Evolutionary conservation across 129 eudicot species (phyloP).

Genomic region (Pulicaria dysenterica): DNA sequence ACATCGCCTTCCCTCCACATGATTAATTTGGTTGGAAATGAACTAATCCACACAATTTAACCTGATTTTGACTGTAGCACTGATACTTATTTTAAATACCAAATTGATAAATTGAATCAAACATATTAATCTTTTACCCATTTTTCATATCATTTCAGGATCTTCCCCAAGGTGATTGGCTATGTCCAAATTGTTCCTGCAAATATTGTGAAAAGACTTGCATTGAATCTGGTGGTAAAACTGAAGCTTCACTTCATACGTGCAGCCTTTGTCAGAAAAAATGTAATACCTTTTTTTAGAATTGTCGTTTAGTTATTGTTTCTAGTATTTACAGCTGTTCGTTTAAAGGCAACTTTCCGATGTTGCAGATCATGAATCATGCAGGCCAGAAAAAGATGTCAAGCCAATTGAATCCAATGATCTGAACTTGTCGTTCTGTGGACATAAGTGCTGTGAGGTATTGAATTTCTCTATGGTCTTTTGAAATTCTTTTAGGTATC

Average conservation of each 20-base stretch:
- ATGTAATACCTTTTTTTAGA: constrained; percentile 42
- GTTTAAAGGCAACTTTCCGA: constrained; percentile 26
- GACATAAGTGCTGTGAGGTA: constrained; percentile 69
- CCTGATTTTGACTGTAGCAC: background rate
- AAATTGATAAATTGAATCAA: background rate
- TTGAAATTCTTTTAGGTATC: background rate
- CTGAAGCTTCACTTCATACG: constrained; percentile 35
- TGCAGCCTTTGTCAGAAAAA: constrained; percentile 65
- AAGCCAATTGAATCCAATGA: constrained; percentile 31
- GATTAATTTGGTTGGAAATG: no score
- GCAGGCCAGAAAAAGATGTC: constrained; percentile 44
- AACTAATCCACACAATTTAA: background rate
- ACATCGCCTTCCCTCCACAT: background rate
- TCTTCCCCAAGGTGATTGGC: constrained; percentile 89
- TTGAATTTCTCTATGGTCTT: constrained; percentile 16
- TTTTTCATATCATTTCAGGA: constrained; percentile 44
- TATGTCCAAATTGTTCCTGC: constrained; percentile 71
- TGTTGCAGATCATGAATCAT: constrained; percentile 65
- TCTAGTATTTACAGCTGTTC: constrained; percentile 22
- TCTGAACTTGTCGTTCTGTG: constrained; percentile 48
- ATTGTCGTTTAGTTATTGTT: background rate
- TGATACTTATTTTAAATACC: background rate
- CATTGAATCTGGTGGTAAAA: constrained; percentile 18
- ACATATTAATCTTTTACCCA: constrained; percentile 1
- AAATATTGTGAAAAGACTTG: constrained; percentile 53